phyloP scores from a whole-genome alignment of 495 filamentous ascomycete species.

The Barbatosphaeria neglecta region DNA sequence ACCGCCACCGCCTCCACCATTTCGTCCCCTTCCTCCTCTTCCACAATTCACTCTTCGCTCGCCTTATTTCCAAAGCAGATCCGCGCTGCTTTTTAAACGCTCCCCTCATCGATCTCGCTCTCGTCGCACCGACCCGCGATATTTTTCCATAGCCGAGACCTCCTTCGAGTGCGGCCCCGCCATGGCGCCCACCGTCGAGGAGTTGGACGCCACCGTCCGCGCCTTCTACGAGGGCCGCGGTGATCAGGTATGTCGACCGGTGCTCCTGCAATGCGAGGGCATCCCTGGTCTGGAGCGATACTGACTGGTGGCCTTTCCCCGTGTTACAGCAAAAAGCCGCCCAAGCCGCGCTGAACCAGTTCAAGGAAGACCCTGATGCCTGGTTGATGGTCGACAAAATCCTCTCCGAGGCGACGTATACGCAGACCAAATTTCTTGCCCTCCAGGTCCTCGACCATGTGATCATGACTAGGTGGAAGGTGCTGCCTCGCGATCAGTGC shows the following conservation, averaged over 20 bases:
- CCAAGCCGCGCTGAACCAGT: conserved; percentile 92
- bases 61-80: no score
- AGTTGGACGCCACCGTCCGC: conserved; percentile 90
- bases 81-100: no score
- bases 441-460: conserved; percentile 96
- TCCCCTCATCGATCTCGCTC: no score
- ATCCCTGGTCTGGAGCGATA: conserved; percentile 11
- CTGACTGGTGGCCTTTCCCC: conserved; percentile 14
- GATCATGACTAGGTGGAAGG: conserved; percentile 98
- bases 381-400: conserved; percentile 97
- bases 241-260: conserved; percentile 61
- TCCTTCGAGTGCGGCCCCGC: conserved; percentile 6
- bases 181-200: conserved; percentile 61
- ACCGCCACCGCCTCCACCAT: not conserved
- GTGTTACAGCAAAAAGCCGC: conserved; percentile 86
- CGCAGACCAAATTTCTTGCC: conserved; percentile 94
- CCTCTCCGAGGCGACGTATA: conserved; percentile 75
- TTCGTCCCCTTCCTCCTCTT: no score
- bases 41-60: no score
- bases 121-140: no score
- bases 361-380: conserved; percentile 96
- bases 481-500: conserved; percentile 88
- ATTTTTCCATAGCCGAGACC: not conserved
- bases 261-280: not conserved
- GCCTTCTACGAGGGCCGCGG: conserved; percentile 95